Evolutionary conservation across 768 basidiomycete species (phyloP).

Genomic region (Sistotremastrum niveocremeum): DNA sequence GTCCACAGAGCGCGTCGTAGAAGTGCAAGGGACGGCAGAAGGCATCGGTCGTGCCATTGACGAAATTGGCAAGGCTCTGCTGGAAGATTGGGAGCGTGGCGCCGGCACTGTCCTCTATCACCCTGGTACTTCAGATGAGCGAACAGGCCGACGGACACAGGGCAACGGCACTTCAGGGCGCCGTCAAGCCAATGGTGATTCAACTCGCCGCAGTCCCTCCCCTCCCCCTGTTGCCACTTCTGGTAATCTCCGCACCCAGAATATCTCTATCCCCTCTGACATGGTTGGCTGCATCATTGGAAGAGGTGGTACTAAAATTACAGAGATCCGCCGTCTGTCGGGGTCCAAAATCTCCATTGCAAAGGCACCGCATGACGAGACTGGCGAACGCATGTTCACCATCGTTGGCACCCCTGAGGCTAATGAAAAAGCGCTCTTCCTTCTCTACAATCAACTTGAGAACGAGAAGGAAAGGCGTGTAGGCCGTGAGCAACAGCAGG

Average conservation of each 20-base stretch:
- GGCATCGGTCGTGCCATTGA: conserved; percentile 86
- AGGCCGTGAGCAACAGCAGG: conserved; percentile 69
- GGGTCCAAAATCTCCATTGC: conserved; percentile 98
- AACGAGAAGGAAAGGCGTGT: conserved; percentile 92
- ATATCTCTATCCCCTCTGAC: conserved; percentile 97
- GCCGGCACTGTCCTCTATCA: conserved; percentile 92
- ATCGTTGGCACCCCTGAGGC: conserved; percentile 93
- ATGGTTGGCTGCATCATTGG: conserved; percentile 99
- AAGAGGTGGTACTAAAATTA: conserved; percentile 94
- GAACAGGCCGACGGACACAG: conserved; percentile 36
- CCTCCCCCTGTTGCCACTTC: conserved; percentile 30
- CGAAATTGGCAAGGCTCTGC: conserved; percentile 89
- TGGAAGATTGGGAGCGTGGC: conserved; percentile 95
- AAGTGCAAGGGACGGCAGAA: conserved; percentile 89
- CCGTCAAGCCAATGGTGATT: conserved; percentile 57
- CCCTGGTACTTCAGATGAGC: conserved; percentile 75
- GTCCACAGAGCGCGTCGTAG: conserved; percentile 97
- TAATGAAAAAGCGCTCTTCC: conserved; percentile 95
- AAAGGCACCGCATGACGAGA: conserved; percentile 98
- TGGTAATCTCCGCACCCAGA: conserved; percentile 90
- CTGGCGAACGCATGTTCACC: conserved; percentile 99
- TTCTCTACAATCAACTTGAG: conserved; percentile 94
- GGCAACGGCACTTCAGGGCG: conserved; percentile 37
- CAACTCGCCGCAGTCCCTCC: conserved; percentile 14
- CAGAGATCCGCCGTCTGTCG: conserved; percentile 94